Evolutionary conservation across 2,329 filamentous ascomycete species (phyloP), one percentile per base, ranked within the genome.

Genomic region (Microdochium bolleyi): DNA sequence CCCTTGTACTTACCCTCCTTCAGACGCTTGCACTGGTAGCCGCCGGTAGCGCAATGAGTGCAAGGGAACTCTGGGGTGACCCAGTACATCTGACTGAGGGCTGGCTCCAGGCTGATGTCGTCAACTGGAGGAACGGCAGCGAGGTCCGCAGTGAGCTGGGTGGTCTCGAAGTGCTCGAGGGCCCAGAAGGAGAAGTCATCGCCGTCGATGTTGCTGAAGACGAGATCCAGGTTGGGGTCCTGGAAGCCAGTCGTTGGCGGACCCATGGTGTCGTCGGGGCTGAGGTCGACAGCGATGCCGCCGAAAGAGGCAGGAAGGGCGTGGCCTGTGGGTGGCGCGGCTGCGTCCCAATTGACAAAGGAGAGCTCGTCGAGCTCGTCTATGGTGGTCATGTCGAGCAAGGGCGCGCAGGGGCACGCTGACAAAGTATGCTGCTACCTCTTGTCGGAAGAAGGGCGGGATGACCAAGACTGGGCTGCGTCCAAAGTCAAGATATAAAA

Each of bases 261-360:
- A 19, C 13, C 9, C 13, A 24, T n/a, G n/a, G n/a, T 14, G 19
- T 16, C 16, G 14, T 41, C 37, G 7, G 16, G 7, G 16, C 16
- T 16, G 37, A 52, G 51, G 38, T 57, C 56, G 52, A 70, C 65
- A 49, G 63, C 54, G 49, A 61, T 62, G 56, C 68, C 66, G 58
- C 72, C 67, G 55, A 70, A 66, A 38, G 68, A 63, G 49, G 63
- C 57, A 32, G 64, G 56, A 30, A 68, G 58, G 54, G 68, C 62
- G 52, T 65, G 62, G 56, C 62, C 59, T 55, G 64, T 60, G 52
- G 63, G 67, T 53, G 68, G 61, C 41, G 66, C 64, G 44, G 72
- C 68, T 48, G 69, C 75, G 50, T 83, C 79, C 79, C 82, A 85
- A 63, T 83, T 73, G 65, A 88, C 78, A 63, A 86, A 83, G 19